These are phyloP conservation scores for Vitis hybrid DNA, from an alignment of 177 flowering plant genomes.

Conservation along the genomic window DNA sequence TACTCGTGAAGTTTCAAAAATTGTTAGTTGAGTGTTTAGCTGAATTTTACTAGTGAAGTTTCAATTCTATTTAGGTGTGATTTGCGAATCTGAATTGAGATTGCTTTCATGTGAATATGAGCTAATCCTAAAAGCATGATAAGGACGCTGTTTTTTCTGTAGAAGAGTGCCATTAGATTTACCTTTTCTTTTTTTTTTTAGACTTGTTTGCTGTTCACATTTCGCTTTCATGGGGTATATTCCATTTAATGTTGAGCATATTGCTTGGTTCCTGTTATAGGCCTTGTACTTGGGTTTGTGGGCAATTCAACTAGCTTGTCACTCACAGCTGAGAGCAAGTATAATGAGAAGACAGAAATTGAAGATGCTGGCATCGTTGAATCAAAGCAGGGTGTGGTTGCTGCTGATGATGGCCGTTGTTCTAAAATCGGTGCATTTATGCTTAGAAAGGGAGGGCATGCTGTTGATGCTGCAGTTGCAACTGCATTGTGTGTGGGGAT, in stretches of 20 bases:
- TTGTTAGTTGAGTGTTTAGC: too few relatives aligned
- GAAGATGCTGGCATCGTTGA: conserved; percentile 37
- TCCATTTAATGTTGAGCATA: not conserved
- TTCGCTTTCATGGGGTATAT: not conserved
- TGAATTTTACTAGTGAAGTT: too few relatives aligned
- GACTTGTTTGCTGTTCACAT: not conserved
- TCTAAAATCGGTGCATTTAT: conserved; percentile 67
- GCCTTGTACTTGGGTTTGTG: conserved; percentile 20
- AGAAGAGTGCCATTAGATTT: too few relatives aligned
- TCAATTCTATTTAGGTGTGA: too few relatives aligned
- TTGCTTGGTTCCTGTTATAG: conserved; percentile 26
- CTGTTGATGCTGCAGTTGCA: conserved; percentile 96
- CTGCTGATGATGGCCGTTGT: conserved; percentile 95
- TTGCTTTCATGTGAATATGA: too few relatives aligned
- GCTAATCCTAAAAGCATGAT: too few relatives aligned
- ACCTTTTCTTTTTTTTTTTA: not conserved
- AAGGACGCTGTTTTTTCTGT: too few relatives aligned
- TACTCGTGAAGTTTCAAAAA: too few relatives aligned
- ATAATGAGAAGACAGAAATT: conserved; percentile 5
- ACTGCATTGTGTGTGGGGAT: conserved; percentile 87
- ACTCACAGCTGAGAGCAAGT: conserved; percentile 16
- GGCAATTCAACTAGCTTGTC: conserved; percentile 12
- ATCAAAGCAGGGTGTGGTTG: conserved; percentile 78
- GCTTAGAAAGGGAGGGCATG: conserved; percentile 79
- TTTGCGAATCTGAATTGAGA: too few relatives aligned